Conservation (phyloP, 495 filamentous ascomycete species). For the Neurospora sp. region DNA sequence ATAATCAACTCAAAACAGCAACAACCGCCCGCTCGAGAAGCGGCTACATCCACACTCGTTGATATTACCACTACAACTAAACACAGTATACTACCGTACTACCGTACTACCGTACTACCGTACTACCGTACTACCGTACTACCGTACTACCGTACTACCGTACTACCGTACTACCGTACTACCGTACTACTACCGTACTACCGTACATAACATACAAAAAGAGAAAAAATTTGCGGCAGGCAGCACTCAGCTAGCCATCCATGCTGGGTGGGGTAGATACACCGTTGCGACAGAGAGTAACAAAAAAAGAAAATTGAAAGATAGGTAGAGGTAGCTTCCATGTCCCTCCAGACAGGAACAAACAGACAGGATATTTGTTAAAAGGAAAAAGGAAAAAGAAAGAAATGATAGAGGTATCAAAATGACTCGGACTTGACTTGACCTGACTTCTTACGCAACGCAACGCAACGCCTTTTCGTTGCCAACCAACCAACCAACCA, state of each 20-base stretch:
- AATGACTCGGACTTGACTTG: not conserved
- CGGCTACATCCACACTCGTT: not conserved
- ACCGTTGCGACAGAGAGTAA: not conserved
- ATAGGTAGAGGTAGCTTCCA: not conserved
- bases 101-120: not conserved
- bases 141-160: not conserved
- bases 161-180: not conserved
- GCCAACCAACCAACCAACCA: not conserved
- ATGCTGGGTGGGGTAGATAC: not conserved
- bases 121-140: not conserved
- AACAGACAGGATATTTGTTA: not conserved
- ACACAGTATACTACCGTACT: not conserved
- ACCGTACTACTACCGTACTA: not conserved
- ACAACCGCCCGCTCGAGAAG: not conserved
- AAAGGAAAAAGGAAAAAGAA: not conserved
- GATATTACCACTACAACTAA: not conserved
- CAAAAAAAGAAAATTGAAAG: not conserved
- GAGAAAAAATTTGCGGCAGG: not conserved
- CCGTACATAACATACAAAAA: not conserved
- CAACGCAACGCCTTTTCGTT: not conserved
- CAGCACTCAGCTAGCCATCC: not conserved
- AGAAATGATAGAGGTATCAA: not conserved
- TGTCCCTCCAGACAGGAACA: not conserved
- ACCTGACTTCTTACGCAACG: not conserved
- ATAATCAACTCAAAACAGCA: not conserved